phyloP scores from a whole-genome alignment of 1,139 yeast species.

The Magnusiomyces sp. region DNA sequence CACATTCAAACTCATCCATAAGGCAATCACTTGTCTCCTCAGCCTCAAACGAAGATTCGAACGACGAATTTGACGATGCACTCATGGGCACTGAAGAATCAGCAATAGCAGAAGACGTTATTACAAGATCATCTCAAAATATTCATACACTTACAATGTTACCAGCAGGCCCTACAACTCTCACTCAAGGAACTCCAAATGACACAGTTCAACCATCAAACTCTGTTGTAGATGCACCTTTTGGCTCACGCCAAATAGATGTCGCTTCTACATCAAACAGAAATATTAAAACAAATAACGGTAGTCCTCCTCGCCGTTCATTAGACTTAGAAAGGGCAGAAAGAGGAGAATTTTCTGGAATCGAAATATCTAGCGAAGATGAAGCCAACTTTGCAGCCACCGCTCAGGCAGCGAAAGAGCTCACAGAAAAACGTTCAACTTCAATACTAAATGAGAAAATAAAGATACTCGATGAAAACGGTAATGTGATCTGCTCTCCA shows the following conservation, averaged over 20 bases:
- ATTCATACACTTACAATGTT: neutral
- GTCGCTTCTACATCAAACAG: too few relatives aligned
- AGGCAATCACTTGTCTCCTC: neutral
- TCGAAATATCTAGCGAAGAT: neutral
- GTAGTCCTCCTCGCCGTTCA: neutral
- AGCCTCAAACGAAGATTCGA: neutral
- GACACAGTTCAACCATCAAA: neutral
- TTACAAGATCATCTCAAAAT: neutral
- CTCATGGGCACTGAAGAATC: neutral
- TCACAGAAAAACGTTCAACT: neutral
- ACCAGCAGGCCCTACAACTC: neutral
- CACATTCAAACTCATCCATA: neutral
- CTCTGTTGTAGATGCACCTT: neutral
- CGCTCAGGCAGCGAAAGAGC: slow-evolving; percentile 1
- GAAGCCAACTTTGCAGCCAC: slow-evolving; percentile 3
- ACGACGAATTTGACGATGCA: neutral
- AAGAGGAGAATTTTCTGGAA: neutral
- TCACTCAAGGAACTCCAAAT: neutral
- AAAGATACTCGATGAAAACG: slow-evolving; percentile 1
- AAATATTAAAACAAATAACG: neutral
- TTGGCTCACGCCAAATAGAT: neutral
- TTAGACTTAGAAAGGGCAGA: neutral
- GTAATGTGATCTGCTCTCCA: slow-evolving; percentile 8
- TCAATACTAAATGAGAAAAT: neutral
- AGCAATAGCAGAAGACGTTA: neutral